phyloP scores from a whole-genome alignment of 2,329 filamentous ascomycete genomes.

The Grosmannia serpens region DNA sequence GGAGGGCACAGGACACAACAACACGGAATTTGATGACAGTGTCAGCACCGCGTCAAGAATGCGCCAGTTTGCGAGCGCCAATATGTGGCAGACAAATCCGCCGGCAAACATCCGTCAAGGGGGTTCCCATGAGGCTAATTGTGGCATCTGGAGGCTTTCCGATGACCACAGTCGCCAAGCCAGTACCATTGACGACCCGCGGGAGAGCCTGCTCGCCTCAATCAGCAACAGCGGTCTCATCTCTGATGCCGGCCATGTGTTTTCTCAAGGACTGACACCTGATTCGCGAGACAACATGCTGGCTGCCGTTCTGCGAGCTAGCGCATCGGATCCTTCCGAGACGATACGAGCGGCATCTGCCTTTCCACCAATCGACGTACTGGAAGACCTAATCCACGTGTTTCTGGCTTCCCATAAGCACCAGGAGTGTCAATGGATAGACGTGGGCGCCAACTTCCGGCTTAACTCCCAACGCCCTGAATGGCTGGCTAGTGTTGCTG shows the following conservation, averaged over 20 bases:
- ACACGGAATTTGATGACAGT: not conserved
- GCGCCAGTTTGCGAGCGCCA: not conserved
- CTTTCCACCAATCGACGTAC: slow-evolving; percentile 48
- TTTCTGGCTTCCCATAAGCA: slow-evolving; percentile 45
- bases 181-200: not conserved
- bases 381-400: slow-evolving; percentile 50
- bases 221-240: slow-evolving; percentile 22
- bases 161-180: not conserved
- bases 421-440: slow-evolving; percentile 48
- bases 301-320: slow-evolving; percentile 49
- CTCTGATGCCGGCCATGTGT: not conserved
- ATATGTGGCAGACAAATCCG: not conserved
- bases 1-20: not conserved
- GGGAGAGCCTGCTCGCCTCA: not conserved
- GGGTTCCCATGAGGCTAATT: not conserved
- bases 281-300: slow-evolving; percentile 49
- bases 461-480: slow-evolving; percentile 46
- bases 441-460: slow-evolving; percentile 42
- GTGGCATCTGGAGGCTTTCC: not conserved
- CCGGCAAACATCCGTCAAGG: not conserved
- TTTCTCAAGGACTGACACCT: not conserved
- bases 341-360: slow-evolving; percentile 44
- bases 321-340: slow-evolving; percentile 32
- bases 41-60: not conserved
- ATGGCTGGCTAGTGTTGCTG: slow-evolving; percentile 45